Conservation (phyloP, 345 rosid genomes). For the Salix dunnii region DNA sequence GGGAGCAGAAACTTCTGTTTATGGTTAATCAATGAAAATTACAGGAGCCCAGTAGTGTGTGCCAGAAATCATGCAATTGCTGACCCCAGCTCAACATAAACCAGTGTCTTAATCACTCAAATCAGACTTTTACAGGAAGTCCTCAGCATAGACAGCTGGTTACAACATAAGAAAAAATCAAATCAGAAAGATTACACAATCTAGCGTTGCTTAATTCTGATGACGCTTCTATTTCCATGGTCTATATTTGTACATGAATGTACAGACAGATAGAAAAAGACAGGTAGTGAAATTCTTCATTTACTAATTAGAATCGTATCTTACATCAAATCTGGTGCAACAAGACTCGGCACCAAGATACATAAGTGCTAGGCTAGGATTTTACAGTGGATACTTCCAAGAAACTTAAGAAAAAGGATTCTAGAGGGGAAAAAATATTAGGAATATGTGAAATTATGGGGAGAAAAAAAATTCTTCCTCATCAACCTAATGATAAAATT, state of each 20-base stretch:
- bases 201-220: slow-evolving; percentile 18
- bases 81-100: slow-evolving; percentile 37
- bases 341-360: slow-evolving; percentile 32
- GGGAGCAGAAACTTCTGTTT: slow-evolving; percentile 37
- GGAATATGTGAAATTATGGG: background rate
- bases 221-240: no score
- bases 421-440: slow-evolving; percentile 13
- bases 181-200: slow-evolving; percentile 47
- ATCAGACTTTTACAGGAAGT: slow-evolving; percentile 33
- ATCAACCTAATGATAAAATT: slow-evolving; percentile 17
- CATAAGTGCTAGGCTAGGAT: slow-evolving; percentile 17
- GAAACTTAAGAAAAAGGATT: slow-evolving; percentile 17
- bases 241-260: no score
- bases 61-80: slow-evolving; percentile 36
- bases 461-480: slow-evolving; percentile 13
- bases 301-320: slow-evolving; percentile 38
- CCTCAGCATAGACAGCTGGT: slow-evolving; percentile 73
- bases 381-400: slow-evolving; percentile 31
- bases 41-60: slow-evolving; percentile 21
- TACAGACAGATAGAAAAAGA: slow-evolving; percentile 3
- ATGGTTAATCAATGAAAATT: slow-evolving; percentile 32
- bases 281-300: slow-evolving; percentile 13
- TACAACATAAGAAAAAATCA: slow-evolving; percentile 51
- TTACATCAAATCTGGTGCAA: slow-evolving; percentile 39
- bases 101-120: slow-evolving; percentile 49